phyloP scores from a whole-genome alignment of 331 rosid genomes.

The Malus hybrid region DNA sequence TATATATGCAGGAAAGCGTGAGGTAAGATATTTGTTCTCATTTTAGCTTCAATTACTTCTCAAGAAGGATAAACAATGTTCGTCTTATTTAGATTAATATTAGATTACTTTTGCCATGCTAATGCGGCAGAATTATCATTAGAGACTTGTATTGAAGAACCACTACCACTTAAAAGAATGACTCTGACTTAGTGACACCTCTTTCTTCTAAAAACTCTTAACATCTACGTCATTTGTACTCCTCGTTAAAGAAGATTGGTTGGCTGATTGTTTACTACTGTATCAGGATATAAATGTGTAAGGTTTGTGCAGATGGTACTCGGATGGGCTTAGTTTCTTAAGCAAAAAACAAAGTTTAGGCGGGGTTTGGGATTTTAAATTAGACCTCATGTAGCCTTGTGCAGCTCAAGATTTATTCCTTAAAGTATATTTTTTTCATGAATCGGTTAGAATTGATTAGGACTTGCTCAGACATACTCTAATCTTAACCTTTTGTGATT shows the following conservation, averaged over 20 bases:
- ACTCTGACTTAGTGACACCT: not conserved
- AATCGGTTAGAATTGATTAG: not conserved
- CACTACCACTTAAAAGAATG: not conserved
- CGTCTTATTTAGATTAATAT: not conserved
- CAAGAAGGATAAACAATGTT: not conserved
- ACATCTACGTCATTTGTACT: not conserved
- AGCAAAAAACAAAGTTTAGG: not conserved
- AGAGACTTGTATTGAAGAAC: not conserved
- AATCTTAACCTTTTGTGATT: not conserved
- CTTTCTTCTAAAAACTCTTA: not conserved
- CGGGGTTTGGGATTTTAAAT: not conserved
- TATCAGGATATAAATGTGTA: not conserved
- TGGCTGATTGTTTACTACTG: not conserved
- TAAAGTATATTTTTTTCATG: not conserved
- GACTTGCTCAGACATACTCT: not conserved
- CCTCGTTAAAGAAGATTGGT: not conserved
- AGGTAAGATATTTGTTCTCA: slow-evolving; percentile 38
- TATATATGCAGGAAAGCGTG: slow-evolving; percentile 69
- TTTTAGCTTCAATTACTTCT: slow-evolving; percentile 6
- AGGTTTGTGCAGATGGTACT: not conserved
- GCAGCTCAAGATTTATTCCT: not conserved
- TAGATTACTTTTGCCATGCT: slow-evolving; percentile 1
- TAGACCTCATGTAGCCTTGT: not conserved
- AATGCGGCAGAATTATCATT: not conserved
- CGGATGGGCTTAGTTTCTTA: not conserved